A percentile compares a stretch with the other conserved stretches of the same genome.
These are phyloP conservation scores for Alternaria infectoria DNA, from an alignment of 2,329 filamentous ascomycete species.

Conservation along the genomic window DNA sequence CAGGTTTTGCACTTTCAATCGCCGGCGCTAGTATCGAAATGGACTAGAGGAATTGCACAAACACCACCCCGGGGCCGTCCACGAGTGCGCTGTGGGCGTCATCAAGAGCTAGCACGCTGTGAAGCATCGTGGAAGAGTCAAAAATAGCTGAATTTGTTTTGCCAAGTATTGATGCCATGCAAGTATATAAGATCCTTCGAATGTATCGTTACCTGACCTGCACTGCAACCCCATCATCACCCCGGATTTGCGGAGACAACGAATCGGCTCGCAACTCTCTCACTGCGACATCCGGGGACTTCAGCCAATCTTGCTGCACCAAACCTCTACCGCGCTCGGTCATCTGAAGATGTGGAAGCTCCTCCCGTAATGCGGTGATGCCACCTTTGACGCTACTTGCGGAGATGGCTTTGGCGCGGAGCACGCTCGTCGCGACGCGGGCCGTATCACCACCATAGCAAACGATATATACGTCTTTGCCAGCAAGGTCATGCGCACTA, in stretches of 20 bases:
- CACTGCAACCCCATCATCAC: not conserved
- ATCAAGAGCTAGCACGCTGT: not conserved
- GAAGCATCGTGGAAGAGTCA: not conserved
- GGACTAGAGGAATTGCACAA: not conserved
- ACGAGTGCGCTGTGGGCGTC: not conserved
- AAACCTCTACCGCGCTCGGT: slow-evolving; percentile 4
- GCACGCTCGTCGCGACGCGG: slow-evolving; percentile 26
- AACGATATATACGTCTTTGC: slow-evolving; percentile 24
- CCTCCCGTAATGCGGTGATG: slow-evolving; percentile 11
- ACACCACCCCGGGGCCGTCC: no score
- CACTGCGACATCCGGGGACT: not conserved
- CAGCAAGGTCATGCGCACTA: slow-evolving; percentile 23
- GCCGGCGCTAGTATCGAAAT: not conserved
- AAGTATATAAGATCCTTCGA: not conserved
- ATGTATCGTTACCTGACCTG: not conserved
- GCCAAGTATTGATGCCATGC: not conserved
- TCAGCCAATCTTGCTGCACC: slow-evolving; percentile 12
- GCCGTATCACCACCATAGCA: slow-evolving; percentile 28
- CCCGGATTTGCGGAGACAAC: slow-evolving; percentile 3
- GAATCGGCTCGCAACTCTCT: slow-evolving; percentile 7
- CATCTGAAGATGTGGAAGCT: slow-evolving; percentile 19
- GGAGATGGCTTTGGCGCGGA: slow-evolving; percentile 21
- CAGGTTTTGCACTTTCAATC: slow-evolving; percentile 1
- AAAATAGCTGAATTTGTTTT: not conserved
- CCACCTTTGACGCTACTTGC: slow-evolving; percentile 27